Conservation (phyloP, 2,329 filamentous ascomycete genomes). For the Tolypocladium tundrense region DNA sequence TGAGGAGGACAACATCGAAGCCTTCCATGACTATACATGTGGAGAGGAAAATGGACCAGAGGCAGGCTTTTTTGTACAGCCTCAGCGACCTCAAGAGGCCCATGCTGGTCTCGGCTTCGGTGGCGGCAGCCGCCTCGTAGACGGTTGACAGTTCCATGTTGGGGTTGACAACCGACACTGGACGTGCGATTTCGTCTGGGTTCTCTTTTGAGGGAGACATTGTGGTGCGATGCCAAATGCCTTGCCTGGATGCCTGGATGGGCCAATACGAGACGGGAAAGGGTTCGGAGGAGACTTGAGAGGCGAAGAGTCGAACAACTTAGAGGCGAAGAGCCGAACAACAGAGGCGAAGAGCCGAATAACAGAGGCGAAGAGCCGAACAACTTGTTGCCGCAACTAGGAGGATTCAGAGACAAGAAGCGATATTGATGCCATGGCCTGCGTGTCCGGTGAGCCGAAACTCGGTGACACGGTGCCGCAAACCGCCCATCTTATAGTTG, state of each 20-base stretch:
- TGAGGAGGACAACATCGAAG: constrained; percentile 29
- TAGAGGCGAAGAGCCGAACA: background rate
- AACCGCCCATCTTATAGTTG: background rate
- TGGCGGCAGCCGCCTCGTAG: constrained; percentile 15
- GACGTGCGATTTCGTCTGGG: background rate
- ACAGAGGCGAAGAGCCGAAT: background rate
- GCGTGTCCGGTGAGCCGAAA: background rate
- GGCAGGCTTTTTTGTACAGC: constrained; percentile 26
- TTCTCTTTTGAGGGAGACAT: background rate
- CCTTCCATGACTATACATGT: constrained; percentile 29
- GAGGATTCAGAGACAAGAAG: background rate
- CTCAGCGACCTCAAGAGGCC: constrained; percentile 23
- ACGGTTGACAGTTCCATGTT: constrained; percentile 6
- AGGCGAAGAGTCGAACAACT: background rate
- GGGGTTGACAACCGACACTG: constrained; percentile 2
- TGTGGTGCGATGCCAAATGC: background rate
- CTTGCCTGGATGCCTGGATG: background rate
- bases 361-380: background rate
- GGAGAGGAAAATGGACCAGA: constrained; percentile 27
- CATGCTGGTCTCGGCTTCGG: constrained; percentile 23
- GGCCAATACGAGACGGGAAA: background rate
- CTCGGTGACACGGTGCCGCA: background rate
- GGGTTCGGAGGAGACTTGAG: background rate
- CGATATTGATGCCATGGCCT: background rate
- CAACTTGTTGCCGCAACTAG: background rate